Evolutionary conservation across 2,329 filamentous ascomycete genomes (phyloP).

Genomic region (Talaromyces atroroseus): DNA sequence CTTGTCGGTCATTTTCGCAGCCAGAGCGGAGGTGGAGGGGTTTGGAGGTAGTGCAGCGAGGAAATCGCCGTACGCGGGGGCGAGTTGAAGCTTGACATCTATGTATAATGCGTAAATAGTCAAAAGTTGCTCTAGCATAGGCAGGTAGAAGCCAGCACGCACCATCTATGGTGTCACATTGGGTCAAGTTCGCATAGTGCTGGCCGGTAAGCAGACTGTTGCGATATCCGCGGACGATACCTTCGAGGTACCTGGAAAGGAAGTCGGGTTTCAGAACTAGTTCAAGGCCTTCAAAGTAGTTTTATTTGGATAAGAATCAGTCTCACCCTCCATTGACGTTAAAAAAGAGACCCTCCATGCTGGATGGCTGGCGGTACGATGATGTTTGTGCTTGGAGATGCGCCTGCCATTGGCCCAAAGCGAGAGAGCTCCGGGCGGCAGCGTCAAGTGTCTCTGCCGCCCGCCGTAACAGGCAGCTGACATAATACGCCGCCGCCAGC

Average conservation of each 20-base stretch:
- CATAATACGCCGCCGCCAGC: slow-evolving; percentile 22
- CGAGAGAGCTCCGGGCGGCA: slow-evolving; percentile 8
- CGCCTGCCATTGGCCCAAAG: slow-evolving; percentile 3
- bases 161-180: slow-evolving; percentile 98
- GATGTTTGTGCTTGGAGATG: slow-evolving; percentile 3
- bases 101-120: slow-evolving; percentile 10
- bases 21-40: slow-evolving; percentile 90
- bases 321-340: slow-evolving; percentile 86
- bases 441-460: not conserved
- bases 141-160: slow-evolving; percentile 19
- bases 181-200: slow-evolving; percentile 92
- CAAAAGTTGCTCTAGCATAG: slow-evolving; percentile 12
- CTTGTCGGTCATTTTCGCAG: slow-evolving; percentile 94
- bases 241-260: slow-evolving; percentile 76
- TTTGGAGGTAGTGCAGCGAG: slow-evolving; percentile 90
- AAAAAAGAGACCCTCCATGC: slow-evolving; percentile 89
- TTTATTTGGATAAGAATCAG: not conserved
- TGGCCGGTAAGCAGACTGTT: slow-evolving; percentile 84
- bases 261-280: not conserved
- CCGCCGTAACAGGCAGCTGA: slow-evolving; percentile 18
- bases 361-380: slow-evolving; percentile 13
- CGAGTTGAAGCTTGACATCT: slow-evolving; percentile 98
- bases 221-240: slow-evolving; percentile 93
- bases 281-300: not conserved
- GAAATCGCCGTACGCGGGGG: slow-evolving; percentile 94